A percentile compares a stretch with the other conserved stretches of the same genome.
These are phyloP conservation scores for Fonsecaea nubica DNA, from an alignment of 2,329 filamentous ascomycete genomes.

Conservation along the genomic window DNA sequence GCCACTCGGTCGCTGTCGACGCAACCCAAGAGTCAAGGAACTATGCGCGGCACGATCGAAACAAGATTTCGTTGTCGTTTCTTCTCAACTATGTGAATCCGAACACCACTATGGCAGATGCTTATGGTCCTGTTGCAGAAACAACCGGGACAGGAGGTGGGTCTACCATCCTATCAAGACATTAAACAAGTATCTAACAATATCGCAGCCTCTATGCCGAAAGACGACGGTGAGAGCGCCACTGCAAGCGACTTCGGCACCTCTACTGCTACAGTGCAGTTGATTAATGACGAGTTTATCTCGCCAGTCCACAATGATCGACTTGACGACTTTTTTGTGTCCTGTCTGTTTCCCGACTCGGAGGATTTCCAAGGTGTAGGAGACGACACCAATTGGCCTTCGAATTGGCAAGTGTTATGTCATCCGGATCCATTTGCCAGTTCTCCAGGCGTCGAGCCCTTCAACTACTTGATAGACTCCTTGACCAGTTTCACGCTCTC, in stretches of 20 bases:
- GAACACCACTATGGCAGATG: constrained; percentile 14
- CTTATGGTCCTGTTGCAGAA: constrained; percentile 4
- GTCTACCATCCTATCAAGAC: not conserved
- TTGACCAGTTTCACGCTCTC: constrained; percentile 18
- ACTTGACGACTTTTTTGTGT: constrained; percentile 18
- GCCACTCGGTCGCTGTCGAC: not conserved
- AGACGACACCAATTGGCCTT: not conserved
- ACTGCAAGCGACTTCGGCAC: constrained; percentile 7
- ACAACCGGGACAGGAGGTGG: constrained; percentile 2
- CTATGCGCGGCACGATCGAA: constrained; percentile 2
- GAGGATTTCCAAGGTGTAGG: constrained; percentile 7
- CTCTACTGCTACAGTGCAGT: not conserved
- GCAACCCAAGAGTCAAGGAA: not conserved
- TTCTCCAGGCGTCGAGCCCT: not conserved
- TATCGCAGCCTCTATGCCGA: not conserved
- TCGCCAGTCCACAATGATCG: constrained; percentile 1
- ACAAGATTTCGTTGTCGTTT: constrained; percentile 17
- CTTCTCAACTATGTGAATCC: constrained; percentile 22
- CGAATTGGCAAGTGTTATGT: not conserved
- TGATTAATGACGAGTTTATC: constrained; percentile 11
- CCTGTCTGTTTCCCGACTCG: constrained; percentile 16
- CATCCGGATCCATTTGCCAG: not conserved
- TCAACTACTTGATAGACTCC: constrained; percentile 13
- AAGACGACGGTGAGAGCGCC: not conserved
- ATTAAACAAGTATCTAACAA: not conserved